Evolutionary conservation across 2,329 filamentous ascomycete species (phyloP), one percentile per base, ranked within the genome.

Genomic region (Fusarium foetens): DNA sequence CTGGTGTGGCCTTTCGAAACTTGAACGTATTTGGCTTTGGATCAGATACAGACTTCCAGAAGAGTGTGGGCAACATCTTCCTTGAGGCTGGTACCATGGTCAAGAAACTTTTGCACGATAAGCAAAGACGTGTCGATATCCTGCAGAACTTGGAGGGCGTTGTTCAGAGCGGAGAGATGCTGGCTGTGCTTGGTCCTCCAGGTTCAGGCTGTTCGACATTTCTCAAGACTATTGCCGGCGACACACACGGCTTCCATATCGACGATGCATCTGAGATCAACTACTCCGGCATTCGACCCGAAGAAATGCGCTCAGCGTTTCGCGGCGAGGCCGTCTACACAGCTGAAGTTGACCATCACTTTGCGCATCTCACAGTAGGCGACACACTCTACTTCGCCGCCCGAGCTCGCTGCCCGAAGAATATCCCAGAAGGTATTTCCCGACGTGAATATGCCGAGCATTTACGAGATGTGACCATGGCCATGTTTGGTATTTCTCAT

Each of bases 271-370:
- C 92, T 0, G 88, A 92, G 68, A 88, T 96, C 77, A 94, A 95
- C 83, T 96, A 95, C 78, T 92, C 75, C n/a, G 74, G 90, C 68
- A 86, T 93, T 70, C 84, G 88, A 0, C 87, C 92, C 38, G 82
- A 92, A 75, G 87, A 93, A 76, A 94, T 95, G 92, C 88, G 92
- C 80, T 88, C 88, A 5, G 85, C 88, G 58, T 94, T 94, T 81
- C 89, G 92, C 25, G 93, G 93, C 64, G 93, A 95, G 81, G 92
- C 92, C 58, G 94, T 95, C 78, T 95, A 95, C 82, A 94, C 92
- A 0, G 92, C 92, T 57, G 93, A 95, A 80, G 91, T 93, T 36
- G 93, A 95, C 79, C 90, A 92, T 9, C 92, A 94, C 80, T 94
- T 94, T 78, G 91, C 92, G 8, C 88, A 90, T 81, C 83, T 95